Base-by-base conservation (phyloP, 345 rosid species). In the Triadica sebifera region DNA sequence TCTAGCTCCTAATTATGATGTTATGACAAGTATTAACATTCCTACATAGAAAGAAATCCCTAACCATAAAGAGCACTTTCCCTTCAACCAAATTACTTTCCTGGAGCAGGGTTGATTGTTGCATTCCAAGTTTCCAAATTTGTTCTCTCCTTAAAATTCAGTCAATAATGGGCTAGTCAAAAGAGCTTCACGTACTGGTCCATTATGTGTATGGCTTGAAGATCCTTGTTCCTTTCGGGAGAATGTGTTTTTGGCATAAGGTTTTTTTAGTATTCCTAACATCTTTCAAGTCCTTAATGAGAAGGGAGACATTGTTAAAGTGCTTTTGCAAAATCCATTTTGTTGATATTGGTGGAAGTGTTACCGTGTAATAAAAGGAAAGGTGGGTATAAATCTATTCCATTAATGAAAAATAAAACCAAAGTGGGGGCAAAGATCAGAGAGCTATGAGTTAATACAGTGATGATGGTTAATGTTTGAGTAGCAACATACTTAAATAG, bases 201-300 rank as follows among this genome's bases (percentile, higher is more conserved):
- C 29, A 7, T 22, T 57, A 10, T 11, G 6, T 57, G 2, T 11
- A 20, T 57, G 34, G 61, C 22, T n/a, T 57, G 61, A 57, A 57
- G 61, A n/a, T 22, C 61, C 12, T 20, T 57, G 12, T 57, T 57
- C 29, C 22, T 22, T 8, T 3, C 12, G 8, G 12, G 22, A 20
- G 29, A 22, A n/a, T 57, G 8, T 10, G 0, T 43, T 24, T 5
- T 22, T 22, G 61, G 22, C 34, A 5, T 17, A 9, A 4, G 22
- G 8, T 20, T 57, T n/a, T 20, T 57, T 11, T 57, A 9, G 29
- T 57, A 57, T 57, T 57, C 61, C 10, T n/a, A 57, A 24, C 8
- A 57, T 22, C 47, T 43, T 53, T 57, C 61, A n/a, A 57, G 61
- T 57, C 61, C 61, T n/a, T 57, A 12, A 57, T 53, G 58, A 57